Evolutionary conservation across 129 eudicot species (phyloP), one percentile per base, ranked within the genome.

Genomic region (Centrapalus pauciflorus): DNA sequence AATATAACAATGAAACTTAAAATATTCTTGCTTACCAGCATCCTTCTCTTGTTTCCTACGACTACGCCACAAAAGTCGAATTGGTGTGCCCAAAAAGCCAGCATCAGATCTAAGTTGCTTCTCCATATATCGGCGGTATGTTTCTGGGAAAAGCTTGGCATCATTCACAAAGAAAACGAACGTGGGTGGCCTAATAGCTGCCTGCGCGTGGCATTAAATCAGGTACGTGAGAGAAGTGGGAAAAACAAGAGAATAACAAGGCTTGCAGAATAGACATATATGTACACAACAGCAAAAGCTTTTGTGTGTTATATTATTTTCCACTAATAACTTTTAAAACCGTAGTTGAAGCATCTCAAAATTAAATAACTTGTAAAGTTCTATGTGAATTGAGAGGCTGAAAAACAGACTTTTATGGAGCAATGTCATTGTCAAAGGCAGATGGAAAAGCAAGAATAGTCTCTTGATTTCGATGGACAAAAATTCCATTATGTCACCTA

Each of bases 151-250:
- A 66, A 94, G 95, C 70, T 94, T 94, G 21, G 97, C 84, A 80
- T 94, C 99, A 32, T 94, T 94, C 54, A 94, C 99, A 84, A 94
- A 94, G 97, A 94, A 94, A 16, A 94, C 99, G 75, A 94, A 94
- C 9, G 99, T 84, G 0, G 99, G 99, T 58, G 97, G 99, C 61
- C 93, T 83, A 35, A 89, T 84, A 50, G 99, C 99, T 71, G 99
- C 99, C 99, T 94, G 87, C 48, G 24, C 49, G 63, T 35, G 55
- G 16, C 51, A 65, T 45, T 0, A 7, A 54, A 63, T 68, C 71
- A 72, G 38, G 41, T 37, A 50, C 57, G 21, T 9, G 50, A n/a
- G 12, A 68, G 29, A 51, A 11, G 43, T 43, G 59, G 61, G 32
- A 46, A 33, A n/a, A 46, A 27, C 37, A 29, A 38, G 3, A 24